Base-by-base conservation (phyloP, 345 rosid species). In the Hibiscus tridactylites region DNA sequence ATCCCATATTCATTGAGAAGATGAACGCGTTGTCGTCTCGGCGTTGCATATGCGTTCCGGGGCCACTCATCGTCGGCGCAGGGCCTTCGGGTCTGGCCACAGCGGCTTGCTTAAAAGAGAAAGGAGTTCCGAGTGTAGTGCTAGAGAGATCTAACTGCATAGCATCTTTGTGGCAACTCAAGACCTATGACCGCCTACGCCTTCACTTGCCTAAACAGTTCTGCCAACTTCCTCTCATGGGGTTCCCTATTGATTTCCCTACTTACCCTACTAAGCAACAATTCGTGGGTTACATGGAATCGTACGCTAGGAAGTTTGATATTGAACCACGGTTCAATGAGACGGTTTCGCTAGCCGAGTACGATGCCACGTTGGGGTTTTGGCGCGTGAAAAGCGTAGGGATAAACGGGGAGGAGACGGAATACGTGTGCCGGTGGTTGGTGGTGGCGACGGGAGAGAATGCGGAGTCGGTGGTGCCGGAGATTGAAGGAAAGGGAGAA, bases 391-490 rank as follows among this genome's bases (percentile, higher is more conserved):
- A 79, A 59, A 83, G 80, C 13, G 71, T 71, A 3, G 83, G 79
- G 76, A 0, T 10, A 17, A n/a, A 74, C 6, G 79, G 64, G 33
- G 77, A 78, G 50, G 73, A 57, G 75, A 81, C 72, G 16, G 90
- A 85, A 77, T 94, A 85, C 61, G 68, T 68, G 53, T 86, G 88
- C 68, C 81, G 79, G 80, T 94, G 96, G 96, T 63, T 94, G 50
- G 88, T 92, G 12, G 97, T 87, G 10, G 98, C 98, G 3, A 88
- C 97, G 2, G 96, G 98, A 3, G 98, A 94, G 86, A 94, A 94
- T 87, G 98, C 97, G 4, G 97, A 90, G 81, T 85, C 85, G 75
- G 78, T 86, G 72, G 78, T 82, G 75, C 99, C 97, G 1, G 77
- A 80, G 70, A 84, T 92, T 24, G 92, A 89, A 6, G 99, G 97